These are phyloP conservation scores for Suillus fuscotomentosus DNA, from an alignment of 768 basidiomycete genomes.

Conservation along the genomic window DNA sequence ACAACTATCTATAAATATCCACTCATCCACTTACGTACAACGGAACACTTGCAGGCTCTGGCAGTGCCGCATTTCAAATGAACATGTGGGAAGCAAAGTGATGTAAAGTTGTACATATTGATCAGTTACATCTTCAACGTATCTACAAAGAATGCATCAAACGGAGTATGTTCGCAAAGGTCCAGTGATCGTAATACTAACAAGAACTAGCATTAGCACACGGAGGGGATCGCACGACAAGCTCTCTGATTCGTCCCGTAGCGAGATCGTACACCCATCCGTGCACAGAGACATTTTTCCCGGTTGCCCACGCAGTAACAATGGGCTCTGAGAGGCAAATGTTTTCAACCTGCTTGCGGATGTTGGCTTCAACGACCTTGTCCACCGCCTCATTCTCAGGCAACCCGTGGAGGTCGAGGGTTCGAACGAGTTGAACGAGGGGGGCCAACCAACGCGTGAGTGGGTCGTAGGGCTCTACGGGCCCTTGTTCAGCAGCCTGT, in stretches of 20 bases:
- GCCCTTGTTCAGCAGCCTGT: conserved; percentile 22
- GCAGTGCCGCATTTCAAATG: too few species aligned
- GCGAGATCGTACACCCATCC: conserved; percentile 75
- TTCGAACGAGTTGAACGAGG: conserved; percentile 47
- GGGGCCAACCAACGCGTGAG: conserved; percentile 74
- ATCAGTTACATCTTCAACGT: too few species aligned
- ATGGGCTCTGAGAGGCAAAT: conserved; percentile 46
- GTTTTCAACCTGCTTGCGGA: conserved; percentile 52
- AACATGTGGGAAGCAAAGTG: too few species aligned
- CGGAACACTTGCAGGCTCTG: too few species aligned
- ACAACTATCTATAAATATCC: too few species aligned
- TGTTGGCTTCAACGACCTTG: conserved; percentile 57
- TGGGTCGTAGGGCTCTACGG: conserved; percentile 34
- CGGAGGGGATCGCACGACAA: conserved; percentile 26
- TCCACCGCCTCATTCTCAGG: conserved; percentile 39
- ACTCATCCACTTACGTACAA: too few species aligned
- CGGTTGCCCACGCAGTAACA: conserved; percentile 40
- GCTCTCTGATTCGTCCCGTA: conserved; percentile 58
- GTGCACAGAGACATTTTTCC: conserved; percentile 54
- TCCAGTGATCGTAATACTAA: background rate
- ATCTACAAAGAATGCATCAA: background rate
- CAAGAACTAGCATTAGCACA: too few species aligned
- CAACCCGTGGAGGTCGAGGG: conserved; percentile 41
- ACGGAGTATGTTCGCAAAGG: too few species aligned
- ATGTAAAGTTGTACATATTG: too few species aligned